Percentiles rank a stretch among this genome's conserved stretches.
Conservation (phyloP, 352 stramenopile genomes). For the Saprolegnia diclina region DNA sequence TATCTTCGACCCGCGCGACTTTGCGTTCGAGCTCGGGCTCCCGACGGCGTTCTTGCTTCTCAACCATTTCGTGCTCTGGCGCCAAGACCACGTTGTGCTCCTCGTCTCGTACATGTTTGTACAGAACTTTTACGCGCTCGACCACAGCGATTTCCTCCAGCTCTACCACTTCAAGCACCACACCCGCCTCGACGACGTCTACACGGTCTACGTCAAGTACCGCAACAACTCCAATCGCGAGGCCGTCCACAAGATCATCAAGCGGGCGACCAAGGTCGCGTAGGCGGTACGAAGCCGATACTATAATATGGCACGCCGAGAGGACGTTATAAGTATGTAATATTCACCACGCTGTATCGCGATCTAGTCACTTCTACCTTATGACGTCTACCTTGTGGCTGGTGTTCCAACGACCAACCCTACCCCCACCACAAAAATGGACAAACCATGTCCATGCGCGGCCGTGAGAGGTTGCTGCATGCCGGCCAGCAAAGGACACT, state of each 20-base stretch:
- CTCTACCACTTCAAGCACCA: slow-evolving; percentile 3
- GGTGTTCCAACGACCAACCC: no score
- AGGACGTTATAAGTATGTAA: no score
- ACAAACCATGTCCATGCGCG: no score
- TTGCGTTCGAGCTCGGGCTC: background rate
- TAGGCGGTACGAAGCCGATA: no score
- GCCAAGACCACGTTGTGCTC: background rate
- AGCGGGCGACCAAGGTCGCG: background rate
- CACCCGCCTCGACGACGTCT: slow-evolving; percentile 1
- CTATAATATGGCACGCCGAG: no score
- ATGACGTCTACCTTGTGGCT: no score
- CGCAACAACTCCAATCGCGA: background rate
- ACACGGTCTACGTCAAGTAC: slow-evolving; percentile 15
- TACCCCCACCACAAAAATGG: no score
- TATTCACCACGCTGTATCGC: no score
- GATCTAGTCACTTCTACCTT: no score
- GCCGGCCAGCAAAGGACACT: no score
- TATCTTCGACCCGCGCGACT: background rate
- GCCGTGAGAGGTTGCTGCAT: no score
- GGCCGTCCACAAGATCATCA: background rate
- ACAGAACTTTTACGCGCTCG: background rate
- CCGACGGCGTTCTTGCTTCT: background rate
- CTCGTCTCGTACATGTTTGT: slow-evolving; percentile 5
- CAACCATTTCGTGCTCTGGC: background rate
- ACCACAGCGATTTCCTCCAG: slow-evolving; percentile 5